Percentiles rank a stretch among this genome's conserved stretches.
Conservation (phyloP, 768 basidiomycete genomes). For the Hortiboletus flavorubellus region DNA sequence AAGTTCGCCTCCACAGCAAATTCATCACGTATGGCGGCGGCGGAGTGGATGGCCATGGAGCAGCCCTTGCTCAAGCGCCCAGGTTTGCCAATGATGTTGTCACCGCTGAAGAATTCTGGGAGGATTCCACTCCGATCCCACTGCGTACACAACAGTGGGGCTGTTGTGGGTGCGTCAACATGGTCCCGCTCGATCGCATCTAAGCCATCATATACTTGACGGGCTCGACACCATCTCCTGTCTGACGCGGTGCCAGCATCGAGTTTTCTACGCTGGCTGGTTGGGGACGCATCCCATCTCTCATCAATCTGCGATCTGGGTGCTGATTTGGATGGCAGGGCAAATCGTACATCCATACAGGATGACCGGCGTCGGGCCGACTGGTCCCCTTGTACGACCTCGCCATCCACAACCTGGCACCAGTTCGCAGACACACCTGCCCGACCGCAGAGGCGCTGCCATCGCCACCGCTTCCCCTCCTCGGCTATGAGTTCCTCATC, state of each 20-base stretch:
- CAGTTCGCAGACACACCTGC: constrained; percentile 35
- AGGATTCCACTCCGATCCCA: too few relatives aligned
- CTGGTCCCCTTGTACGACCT: constrained; percentile 34
- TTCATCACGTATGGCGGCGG: too few relatives aligned
- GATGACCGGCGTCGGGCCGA: constrained; percentile 38
- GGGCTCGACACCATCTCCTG: too few relatives aligned
- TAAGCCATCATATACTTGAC: too few relatives aligned
- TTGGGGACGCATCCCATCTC: constrained; percentile 21
- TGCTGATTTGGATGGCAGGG: constrained; percentile 15
- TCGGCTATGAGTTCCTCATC: constrained; percentile 25
- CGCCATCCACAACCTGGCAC: constrained; percentile 28
- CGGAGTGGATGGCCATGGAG: too few relatives aligned
- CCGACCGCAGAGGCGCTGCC: constrained; percentile 40
- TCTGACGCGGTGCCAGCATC: constrained; percentile 28
- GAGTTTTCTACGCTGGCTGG: constrained; percentile 27
- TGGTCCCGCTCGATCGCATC: too few relatives aligned
- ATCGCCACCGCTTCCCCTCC: constrained; percentile 27
- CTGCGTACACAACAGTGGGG: too few relatives aligned
- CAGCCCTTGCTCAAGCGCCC: too few relatives aligned
- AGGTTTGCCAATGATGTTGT: too few relatives aligned
- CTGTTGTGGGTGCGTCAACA: too few relatives aligned
- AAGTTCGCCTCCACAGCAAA: too few relatives aligned
- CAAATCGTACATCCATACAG: constrained; percentile 39
- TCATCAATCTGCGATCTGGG: not conserved
- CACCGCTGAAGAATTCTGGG: too few relatives aligned